These are phyloP conservation scores for Onygenales sp. DNA, from an alignment of 2,329 filamentous ascomycete species.

Conservation along the genomic window DNA sequence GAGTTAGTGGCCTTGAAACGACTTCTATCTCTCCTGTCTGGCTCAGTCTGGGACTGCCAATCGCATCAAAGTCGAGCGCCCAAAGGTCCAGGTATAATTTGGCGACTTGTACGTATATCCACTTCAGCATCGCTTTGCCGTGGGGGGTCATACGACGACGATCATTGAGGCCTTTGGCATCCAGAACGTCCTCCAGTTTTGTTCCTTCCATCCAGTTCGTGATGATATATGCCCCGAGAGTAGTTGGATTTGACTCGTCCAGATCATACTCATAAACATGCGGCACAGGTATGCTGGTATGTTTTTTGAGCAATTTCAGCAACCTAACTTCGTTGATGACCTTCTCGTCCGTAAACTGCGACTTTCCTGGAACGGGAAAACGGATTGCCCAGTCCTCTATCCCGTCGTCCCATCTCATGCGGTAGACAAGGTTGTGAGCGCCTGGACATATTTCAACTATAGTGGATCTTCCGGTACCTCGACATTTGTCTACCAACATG, in stretches of 20 bases:
- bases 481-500: too few species aligned
- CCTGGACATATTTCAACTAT: background rate
- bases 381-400: constrained; percentile 8
- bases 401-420: background rate
- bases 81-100: background rate
- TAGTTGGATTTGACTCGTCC: background rate
- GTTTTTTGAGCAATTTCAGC: constrained; percentile 11
- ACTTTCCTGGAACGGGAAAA: constrained; percentile 12
- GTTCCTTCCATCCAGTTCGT: background rate
- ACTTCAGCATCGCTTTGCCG: background rate
- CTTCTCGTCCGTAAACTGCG: constrained; percentile 19
- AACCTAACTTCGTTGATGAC: constrained; percentile 11
- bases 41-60: background rate
- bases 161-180: background rate
- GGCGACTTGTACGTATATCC: background rate
- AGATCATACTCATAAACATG: constrained; percentile 1
- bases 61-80: background rate
- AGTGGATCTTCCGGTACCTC: too few species aligned
- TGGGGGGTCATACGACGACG: background rate
- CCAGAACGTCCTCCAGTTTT: background rate
- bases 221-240: background rate
- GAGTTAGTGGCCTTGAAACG: background rate
- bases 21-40: background rate
- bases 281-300: constrained; percentile 13
- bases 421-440: background rate